Evolutionary conservation across 108 stramenopile species (phyloP), one percentile per base, ranked within the genome.

Genomic region (Epithemia pelagica): DNA sequence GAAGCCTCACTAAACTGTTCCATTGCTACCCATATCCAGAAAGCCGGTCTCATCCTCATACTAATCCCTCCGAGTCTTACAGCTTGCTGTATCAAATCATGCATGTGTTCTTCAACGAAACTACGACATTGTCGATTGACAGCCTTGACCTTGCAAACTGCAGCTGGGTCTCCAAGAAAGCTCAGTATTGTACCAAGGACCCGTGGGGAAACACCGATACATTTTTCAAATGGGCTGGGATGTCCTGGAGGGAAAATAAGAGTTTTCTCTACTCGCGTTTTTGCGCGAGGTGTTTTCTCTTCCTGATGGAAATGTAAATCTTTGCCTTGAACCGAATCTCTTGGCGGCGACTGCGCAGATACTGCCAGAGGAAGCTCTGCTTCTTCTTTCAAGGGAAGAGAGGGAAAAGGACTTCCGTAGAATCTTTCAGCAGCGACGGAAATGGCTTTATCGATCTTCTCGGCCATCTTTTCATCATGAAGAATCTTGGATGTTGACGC

Each of bases 1-100:
- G 61, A 31, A 23, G 62, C 74, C 71, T 61, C 68, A 62, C 61
- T 61, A 29, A 76, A 81, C 56, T 83, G 82, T 52, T 94, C 85
- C 2, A 87, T 73, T 10, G 89, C 76, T 10, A 91, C 75, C 88
- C 88, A 90, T 66, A 94, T 58, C 92, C 92, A 94, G 67, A 94
- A 94, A 28, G 86, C 77, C 7, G 92, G 89, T 46, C 92, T 68
- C 31, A 89, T 68, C 54, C 82, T 80, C 70, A 84, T 84, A 58
- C 74, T 81, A 60, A 94, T 71, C 2, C 92, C 92, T 68, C 92
- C 92, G 31, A 75, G 51, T 28, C 92, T 62, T 19, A 90, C 92
- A 8, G 92, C 92, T 70, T 86, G 81, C 52, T 84, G 69, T 81
- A 94, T 90, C 18, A 90, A 52, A 5, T 78, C 64, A 66, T 94